Evolutionary conservation across 305 asterid species (phyloP), one percentile per base, ranked within the genome.

Genomic region (Stenogyne calaminthoides): DNA sequence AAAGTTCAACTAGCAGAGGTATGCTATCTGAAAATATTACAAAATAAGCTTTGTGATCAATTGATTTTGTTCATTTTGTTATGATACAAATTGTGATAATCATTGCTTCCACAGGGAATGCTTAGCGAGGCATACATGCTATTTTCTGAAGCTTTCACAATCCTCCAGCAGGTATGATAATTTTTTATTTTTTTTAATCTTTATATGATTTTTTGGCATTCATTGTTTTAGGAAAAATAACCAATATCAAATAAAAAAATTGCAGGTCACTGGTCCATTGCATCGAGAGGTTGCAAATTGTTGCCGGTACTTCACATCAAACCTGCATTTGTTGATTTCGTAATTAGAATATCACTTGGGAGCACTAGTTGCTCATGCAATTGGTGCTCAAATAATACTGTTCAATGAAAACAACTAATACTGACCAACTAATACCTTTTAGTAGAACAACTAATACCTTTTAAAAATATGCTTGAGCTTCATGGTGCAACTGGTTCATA

Each of bases 241-340:
- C 59, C 51, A 37, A 70, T 83, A 36, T 56, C 27, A 42, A 55
- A 52, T 20, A 46, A 40, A 46, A 71, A 44, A 27, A 34, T 47
- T 83, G 84, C 88, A 93, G 96, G 98, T 91, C 72, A 93, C 98
- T 67, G 97, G 98, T 85, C 97, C 98, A 56, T 88, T 93, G 95
- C 98, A 91, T 79, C 88, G 96, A 80, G 98, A 93, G 83, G 98
- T 91, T 71, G 98, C 98, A 73, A 91, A 88, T 74, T 93, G 98
- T 82, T 93, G 98, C 80, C 91, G 98, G 98, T 93, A 91, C 69
- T 60, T 68, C 44, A 40, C 47, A 15, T 72, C 40, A 20, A 40
- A 79, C 81, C 59, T 56, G 64, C 46, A 39, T 34, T 6, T 75
- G 67, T 62, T 16, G 68, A 64, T 77, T 61, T 69, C 64, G 18